Conservation (phyloP, 345 rosid genomes). For the Eutrema heterophyllum region DNA sequence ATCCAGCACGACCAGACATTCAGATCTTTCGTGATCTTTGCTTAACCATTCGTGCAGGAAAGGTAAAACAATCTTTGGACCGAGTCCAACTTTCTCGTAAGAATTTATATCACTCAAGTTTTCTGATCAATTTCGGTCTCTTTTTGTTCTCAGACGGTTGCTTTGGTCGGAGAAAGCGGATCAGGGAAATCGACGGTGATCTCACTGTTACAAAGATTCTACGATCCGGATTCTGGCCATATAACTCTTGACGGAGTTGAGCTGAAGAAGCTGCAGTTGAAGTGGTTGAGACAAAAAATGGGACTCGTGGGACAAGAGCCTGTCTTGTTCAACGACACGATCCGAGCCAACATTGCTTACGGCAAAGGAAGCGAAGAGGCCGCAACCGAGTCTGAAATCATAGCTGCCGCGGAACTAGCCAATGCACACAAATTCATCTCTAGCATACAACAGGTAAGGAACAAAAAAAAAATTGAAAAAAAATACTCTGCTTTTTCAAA, state of each 20-base stretch:
- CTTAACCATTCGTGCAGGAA: slow-evolving; percentile 52
- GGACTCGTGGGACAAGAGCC: slow-evolving; percentile 79
- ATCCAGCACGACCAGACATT: slow-evolving; percentile 68
- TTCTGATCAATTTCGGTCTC: neutral
- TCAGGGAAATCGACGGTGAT: slow-evolving; percentile 72
- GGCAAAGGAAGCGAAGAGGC: slow-evolving; percentile 54
- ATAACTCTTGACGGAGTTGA: slow-evolving; percentile 62
- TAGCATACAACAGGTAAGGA: slow-evolving; percentile 40
- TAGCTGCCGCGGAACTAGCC: slow-evolving; percentile 61
- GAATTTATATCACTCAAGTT: neutral
- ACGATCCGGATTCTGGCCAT: slow-evolving; percentile 56
- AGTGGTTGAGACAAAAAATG: slow-evolving; percentile 74
- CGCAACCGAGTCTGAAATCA: slow-evolving; percentile 49
- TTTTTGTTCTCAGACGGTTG: slow-evolving; percentile 46
- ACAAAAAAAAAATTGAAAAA: too few relatives aligned
- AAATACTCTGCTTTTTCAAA: neutral
- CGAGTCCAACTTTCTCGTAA: neutral
- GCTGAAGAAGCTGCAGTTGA: slow-evolving; percentile 47
- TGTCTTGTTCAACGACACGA: slow-evolving; percentile 50
- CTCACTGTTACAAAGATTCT: slow-evolving; percentile 59
- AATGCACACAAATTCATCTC: slow-evolving; percentile 71
- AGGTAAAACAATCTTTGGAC: slow-evolving; percentile 31
- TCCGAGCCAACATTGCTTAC: slow-evolving; percentile 66
- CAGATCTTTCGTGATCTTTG: slow-evolving; percentile 57
- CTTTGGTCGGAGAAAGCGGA: slow-evolving; percentile 80